Base-by-base conservation (phyloP, 257 asterid genomes). In the Misopates orontium region DNA sequence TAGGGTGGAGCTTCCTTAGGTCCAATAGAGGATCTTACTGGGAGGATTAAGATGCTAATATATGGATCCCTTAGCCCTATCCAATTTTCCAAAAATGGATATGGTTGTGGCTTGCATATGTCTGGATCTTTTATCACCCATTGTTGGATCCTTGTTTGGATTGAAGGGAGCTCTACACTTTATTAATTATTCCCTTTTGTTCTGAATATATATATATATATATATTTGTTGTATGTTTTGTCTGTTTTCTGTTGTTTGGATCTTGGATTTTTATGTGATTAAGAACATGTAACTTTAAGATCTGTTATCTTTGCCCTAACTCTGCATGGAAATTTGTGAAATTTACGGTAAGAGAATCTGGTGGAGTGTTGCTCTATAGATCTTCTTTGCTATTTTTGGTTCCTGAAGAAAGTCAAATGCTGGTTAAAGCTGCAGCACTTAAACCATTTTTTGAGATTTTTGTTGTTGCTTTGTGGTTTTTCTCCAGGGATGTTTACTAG, bases 161-260 rank as follows among this genome's bases (percentile, higher is more conserved):
- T 90, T 90, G 97, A 90, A 90, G 97, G 95, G 97, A 87, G 97
- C 90, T 84, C 90, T 88, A 79, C 86, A 61, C 83, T 73, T 65
- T 62, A 62, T 52, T 72, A 13, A 22, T 18, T 45, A 21, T 4
- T 21, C 19, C 4, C n/a, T 3, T 10, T 0, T 4, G 31, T 15
- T 21, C 1, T 44, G 10, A 19, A 13, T 3, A 32, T 14, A 56
- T 14, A 16, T 0, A 32, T 5, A 16, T 1, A 1, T 50, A n/a
- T 24, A 42, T 17, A 9, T 31, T 14, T 73, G 22, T 59, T 54
- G 51, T 73, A 57, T 16, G n/a, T 28, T 36, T 41, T 64, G 63
- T 52, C 70, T 64, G 67, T 68, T 54, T 62, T 59, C 48, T 58
- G 21, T 32, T 54, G 15, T 14, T 62, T 28, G 77, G 50, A 8